Evolutionary conservation across 192 early-diverging fungal species (phyloP), one percentile per base, ranked within the genome.

Genomic region (Gryganskiella cystojenkinii): DNA sequence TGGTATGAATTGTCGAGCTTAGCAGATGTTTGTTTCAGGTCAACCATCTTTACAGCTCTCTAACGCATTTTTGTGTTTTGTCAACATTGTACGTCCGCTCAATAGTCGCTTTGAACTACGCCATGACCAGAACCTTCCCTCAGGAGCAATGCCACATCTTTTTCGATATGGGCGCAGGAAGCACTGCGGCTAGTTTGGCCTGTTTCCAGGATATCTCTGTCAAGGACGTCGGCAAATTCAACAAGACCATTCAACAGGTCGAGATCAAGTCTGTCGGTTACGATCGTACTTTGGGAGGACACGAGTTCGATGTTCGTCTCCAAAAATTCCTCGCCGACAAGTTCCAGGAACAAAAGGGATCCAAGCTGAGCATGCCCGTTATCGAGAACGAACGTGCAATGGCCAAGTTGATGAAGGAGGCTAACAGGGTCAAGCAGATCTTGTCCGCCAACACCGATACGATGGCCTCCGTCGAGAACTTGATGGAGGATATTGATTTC

Each of bases 151-250:
- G 91, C 71, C 95, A 98, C 66, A 80, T 99, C 56, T 97, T 98
- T 72, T 98, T 94, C 81, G 98, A 99, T 82, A 95, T 98, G 94
- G 98, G 98, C 1, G 97, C 98, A 13, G 94, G 96, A 28, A 92
- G 90, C 65, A 98, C 98, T 2, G 90, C 88, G n/a, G 96, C 92
- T 24, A 92, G 95, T 6, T 85, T 99, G 19, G 94, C 92, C 2
- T 85, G 85, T 40, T 97, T 98, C 79, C 85, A 87, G 9, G 84
- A 87, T 28, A 74, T 83, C 40, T 61, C 81, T n/a, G 65, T 82
- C 28, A 91, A 91, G 79, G 86, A 85, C 37, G 80, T 76, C 61
- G 79, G 89, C 71, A 84, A 89, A 76, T 72, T 60, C 64, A 65
- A 89, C 82, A 79, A 84, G 47, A 82, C 82, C 8, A 46, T 87